Base-by-base conservation (phyloP, 495 filamentous ascomycete genomes). In the Aspergillus diversus region DNA sequence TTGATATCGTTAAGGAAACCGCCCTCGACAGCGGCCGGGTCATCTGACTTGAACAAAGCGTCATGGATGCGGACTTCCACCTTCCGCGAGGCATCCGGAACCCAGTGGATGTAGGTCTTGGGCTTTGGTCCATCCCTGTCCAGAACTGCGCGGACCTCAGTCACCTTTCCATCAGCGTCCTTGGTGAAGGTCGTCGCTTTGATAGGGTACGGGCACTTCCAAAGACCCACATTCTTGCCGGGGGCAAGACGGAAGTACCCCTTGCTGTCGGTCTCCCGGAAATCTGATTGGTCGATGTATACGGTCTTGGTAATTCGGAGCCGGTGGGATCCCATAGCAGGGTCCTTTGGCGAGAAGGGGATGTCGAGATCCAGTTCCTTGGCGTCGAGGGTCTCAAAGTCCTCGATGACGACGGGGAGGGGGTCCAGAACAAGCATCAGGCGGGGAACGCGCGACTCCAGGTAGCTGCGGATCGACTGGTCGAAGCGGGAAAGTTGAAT, bases 201-300 rank as follows among this genome's bases (percentile, higher is more conserved):
- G 76, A 99, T 91, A 3, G 92, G 90, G 78, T 85, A 89, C 1
- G 92, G 91, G 5, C 85, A 89, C 70, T 96, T 89, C 61, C 96
- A 83, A 2, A 99, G 83, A 49, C 95, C 96, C 49, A 97, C 94
- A 6, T 85, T 83, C 77, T 98, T 95, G 63, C 90, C 91, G 0
- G 93, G 93, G 0, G 96, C 91, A 31, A 99, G 87, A 21, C 96
- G 92, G 87, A 97, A 97, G 80, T 92, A 97, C 62, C 96, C 90
- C 51, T 88, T 85, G 67, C 84, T 86, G 73, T 94, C 92, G 16
- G 88, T 84, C 71, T 96, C 90, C 37, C 95, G 86, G 81, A 97
- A 99, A 73, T 99, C 95, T 39, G 84, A 87, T 51, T 92, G 89
- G 71, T 99, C 95, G 54, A 99, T 97, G 79, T 95, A 97, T 15